Conservation (phyloP, 164 flowering plant species). For the Nymphaea thermarum region DNA sequence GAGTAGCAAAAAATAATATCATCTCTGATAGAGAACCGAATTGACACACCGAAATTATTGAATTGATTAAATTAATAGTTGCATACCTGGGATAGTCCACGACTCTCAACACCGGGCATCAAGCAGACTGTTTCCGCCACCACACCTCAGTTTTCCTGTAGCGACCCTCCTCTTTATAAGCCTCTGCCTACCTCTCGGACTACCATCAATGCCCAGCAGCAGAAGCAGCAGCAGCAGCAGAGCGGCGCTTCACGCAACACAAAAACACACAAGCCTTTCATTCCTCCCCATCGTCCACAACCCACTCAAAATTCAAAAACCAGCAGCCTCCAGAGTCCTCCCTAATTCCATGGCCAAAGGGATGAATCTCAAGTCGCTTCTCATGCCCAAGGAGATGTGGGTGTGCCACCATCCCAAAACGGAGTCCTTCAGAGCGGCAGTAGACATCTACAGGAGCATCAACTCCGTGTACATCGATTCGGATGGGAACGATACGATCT, state of each 20-base stretch:
- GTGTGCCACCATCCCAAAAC: conserved; percentile 51
- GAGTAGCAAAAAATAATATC: too few species aligned
- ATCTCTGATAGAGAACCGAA: too few species aligned
- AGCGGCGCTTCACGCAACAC: not conserved
- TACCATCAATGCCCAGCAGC: not conserved
- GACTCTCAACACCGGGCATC: not conserved
- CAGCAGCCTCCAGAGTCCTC: not conserved
- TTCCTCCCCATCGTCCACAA: not conserved
- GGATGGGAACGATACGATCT: not conserved
- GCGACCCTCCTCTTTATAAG: not conserved
- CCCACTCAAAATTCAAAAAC: not conserved
- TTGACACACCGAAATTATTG: not conserved
- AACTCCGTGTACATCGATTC: conserved; percentile 27
- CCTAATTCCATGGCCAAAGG: not conserved
- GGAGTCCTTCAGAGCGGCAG: conserved; percentile 40
- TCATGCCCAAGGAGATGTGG: not conserved
- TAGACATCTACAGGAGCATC: conserved; percentile 25
- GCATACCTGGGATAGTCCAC: not conserved
- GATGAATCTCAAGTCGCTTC: not conserved
- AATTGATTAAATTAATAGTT: too few species aligned
- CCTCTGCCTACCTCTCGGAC: not conserved
- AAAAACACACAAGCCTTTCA: not conserved
- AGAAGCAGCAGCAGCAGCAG: too few species aligned
- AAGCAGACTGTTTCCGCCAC: not conserved
- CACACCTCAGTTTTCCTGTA: not conserved